phyloP scores from a whole-genome alignment of 768 basidiomycete genomes.

The Multifurca ochricompacta region DNA sequence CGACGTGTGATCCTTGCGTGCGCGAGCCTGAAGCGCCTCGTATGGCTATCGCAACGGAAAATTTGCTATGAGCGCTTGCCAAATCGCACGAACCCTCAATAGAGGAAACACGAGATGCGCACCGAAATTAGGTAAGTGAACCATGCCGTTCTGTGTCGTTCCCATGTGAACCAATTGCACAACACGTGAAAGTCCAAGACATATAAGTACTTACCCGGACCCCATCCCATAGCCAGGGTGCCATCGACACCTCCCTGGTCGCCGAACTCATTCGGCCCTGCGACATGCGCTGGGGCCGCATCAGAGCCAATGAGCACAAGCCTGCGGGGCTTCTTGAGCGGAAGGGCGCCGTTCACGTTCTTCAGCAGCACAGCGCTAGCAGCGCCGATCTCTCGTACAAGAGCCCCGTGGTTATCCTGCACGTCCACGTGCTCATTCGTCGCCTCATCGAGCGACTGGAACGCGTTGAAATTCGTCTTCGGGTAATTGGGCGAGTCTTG shows the following conservation, averaged over 20 bases:
- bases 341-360: constrained; percentile 50
- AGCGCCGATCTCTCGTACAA: constrained; percentile 67
- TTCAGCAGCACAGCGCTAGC: constrained; percentile 72
- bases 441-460: constrained; percentile 40
- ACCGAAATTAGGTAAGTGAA: constrained; percentile 77
- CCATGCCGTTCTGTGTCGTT: constrained; percentile 46
- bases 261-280: constrained; percentile 42
- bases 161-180: constrained; percentile 5
- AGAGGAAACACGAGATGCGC: constrained; percentile 25
- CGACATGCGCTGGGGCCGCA: constrained; percentile 33
- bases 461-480: constrained; percentile 62
- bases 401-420: constrained; percentile 54
- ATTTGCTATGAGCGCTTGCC: neutral
- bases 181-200: neutral
- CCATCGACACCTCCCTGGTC: constrained; percentile 43
- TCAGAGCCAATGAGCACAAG: constrained; percentile 56
- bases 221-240: constrained; percentile 88
- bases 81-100: neutral
- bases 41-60: constrained; percentile 50
- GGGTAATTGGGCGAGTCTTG: constrained; percentile 63
- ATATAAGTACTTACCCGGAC: constrained; percentile 38
- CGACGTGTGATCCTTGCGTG: constrained; percentile 55
- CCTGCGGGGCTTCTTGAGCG: constrained; percentile 51
- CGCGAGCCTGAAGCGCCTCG: constrained; percentile 71
- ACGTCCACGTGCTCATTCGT: constrained; percentile 61